phyloP scores from a whole-genome alignment of 768 basidiomycete genomes.

The Pisolithus albus region DNA sequence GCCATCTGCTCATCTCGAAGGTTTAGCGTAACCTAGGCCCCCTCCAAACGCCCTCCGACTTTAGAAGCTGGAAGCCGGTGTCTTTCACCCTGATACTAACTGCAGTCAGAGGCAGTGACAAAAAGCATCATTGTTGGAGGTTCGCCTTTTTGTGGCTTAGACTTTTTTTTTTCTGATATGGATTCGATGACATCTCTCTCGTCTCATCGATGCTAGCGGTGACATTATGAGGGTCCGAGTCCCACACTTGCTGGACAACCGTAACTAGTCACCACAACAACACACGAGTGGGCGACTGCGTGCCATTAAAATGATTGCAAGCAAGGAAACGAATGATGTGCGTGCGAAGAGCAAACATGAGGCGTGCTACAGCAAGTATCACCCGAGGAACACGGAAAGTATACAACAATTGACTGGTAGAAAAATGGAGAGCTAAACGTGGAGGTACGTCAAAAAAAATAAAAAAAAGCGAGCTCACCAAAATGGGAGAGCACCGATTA shows the following conservation, averaged over 20 bases:
- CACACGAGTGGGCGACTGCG: constrained; percentile 11
- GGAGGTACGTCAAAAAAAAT: constrained; percentile 14
- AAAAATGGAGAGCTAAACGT: constrained; percentile 12
- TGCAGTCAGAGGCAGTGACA: not conserved
- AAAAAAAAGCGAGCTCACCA: not conserved
- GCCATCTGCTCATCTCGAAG: no score
- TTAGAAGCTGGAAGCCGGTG: not conserved
- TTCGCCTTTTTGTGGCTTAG: no score
- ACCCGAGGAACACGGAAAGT: constrained; percentile 9
- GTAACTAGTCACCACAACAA: not conserved
- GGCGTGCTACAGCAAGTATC: constrained; percentile 12
- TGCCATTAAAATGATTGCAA: constrained; percentile 18
- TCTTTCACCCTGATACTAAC: not conserved
- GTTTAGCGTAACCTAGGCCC: no score
- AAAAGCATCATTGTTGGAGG: not conserved
- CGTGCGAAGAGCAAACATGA: constrained; percentile 19
- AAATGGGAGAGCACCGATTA: constrained; percentile 13
- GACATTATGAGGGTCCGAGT: no score
- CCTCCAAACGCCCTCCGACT: no score
- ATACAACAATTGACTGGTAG: constrained; percentile 7
- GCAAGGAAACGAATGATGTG: constrained; percentile 17
- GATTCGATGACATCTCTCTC: no score
- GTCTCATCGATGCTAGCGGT: no score
- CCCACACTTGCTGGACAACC: not conserved
- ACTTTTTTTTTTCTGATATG: no score